Evolutionary conservation across 192 early-diverging fungal species (phyloP).

Genomic region (Mortierella antarctica): DNA sequence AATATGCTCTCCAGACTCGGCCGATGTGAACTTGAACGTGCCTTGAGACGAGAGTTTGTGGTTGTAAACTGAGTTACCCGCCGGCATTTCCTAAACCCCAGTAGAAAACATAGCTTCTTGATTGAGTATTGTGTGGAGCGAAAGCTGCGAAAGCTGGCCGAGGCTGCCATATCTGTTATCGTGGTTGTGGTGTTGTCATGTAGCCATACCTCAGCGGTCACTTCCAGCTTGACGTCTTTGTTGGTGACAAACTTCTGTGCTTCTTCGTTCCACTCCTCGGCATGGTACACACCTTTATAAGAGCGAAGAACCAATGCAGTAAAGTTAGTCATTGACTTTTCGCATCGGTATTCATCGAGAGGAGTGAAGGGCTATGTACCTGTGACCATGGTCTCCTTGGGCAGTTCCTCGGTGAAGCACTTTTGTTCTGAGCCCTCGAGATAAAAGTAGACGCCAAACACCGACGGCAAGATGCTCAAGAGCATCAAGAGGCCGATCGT

Average conservation of each 20-base stretch:
- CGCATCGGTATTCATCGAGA: background rate
- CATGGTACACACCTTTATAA: slow-evolving; percentile 70
- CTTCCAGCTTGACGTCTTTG: slow-evolving; percentile 68
- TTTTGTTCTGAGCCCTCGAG: slow-evolving; percentile 86
- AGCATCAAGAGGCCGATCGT: slow-evolving; percentile 25
- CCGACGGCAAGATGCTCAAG: slow-evolving; percentile 38
- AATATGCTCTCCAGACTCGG: slow-evolving; percentile 87
- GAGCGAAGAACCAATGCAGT: background rate
- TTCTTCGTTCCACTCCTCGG: slow-evolving; percentile 81
- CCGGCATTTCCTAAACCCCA: slow-evolving; percentile 56
- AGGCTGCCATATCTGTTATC: background rate
- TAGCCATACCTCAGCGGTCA: slow-evolving; percentile 73
- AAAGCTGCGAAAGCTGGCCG: slow-evolving; percentile 2
- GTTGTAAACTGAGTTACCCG: slow-evolving; percentile 68
- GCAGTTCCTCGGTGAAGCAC: slow-evolving; percentile 96
- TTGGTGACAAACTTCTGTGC: slow-evolving; percentile 70
- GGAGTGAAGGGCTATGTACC: slow-evolving; percentile 56
- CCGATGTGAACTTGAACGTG: slow-evolving; percentile 92
- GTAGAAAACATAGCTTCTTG: background rate
- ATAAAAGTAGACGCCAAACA: slow-evolving; percentile 87
- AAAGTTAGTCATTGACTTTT: background rate
- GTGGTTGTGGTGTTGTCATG: too few species aligned
- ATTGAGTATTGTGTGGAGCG: background rate
- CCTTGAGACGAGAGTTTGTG: slow-evolving; percentile 79
- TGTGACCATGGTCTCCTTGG: slow-evolving; percentile 85